Evolutionary conservation across 331 rosid species (phyloP).

Genomic region (Cydonia oblonga): DNA sequence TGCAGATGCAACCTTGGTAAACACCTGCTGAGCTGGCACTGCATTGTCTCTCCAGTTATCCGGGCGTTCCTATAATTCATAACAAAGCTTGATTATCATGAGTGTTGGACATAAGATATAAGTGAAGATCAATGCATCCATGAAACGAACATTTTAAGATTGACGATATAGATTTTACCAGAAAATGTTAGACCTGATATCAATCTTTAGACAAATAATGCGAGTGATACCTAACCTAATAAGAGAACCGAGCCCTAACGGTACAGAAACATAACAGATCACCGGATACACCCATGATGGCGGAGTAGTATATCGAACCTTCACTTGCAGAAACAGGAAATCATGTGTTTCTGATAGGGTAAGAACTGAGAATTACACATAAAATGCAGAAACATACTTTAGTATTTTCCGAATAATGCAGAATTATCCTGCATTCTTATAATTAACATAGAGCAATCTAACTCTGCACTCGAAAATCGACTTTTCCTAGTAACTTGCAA

Average conservation of each 20-base stretch:
- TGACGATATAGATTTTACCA: fast-evolving
- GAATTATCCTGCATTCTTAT: not conserved
- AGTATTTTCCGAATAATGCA: not conserved
- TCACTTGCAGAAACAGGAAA: not conserved
- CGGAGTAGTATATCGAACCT: not conserved
- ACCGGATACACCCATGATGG: not conserved
- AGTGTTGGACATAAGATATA: not conserved
- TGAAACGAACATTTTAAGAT: not conserved
- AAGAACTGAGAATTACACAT: not conserved
- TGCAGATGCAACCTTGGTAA: conserved; percentile 54
- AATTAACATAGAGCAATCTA: not conserved
- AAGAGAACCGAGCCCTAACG: not conserved
- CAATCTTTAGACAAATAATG: too few species aligned
- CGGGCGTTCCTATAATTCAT: conserved; percentile 57
- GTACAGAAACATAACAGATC: not conserved
- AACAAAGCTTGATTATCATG: not conserved
- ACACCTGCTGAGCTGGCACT: conserved; percentile 44
- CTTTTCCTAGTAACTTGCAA: not conserved
- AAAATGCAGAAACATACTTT: not conserved
- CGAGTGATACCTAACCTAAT: not conserved
- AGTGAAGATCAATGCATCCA: not conserved
- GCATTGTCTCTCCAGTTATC: conserved; percentile 87
- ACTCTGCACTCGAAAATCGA: not conserved
- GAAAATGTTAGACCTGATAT: too few species aligned
- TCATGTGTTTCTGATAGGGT: not conserved